Conservation (phyloP, 208 protist genomes). For the Leishmania martiniquensis region DNA sequence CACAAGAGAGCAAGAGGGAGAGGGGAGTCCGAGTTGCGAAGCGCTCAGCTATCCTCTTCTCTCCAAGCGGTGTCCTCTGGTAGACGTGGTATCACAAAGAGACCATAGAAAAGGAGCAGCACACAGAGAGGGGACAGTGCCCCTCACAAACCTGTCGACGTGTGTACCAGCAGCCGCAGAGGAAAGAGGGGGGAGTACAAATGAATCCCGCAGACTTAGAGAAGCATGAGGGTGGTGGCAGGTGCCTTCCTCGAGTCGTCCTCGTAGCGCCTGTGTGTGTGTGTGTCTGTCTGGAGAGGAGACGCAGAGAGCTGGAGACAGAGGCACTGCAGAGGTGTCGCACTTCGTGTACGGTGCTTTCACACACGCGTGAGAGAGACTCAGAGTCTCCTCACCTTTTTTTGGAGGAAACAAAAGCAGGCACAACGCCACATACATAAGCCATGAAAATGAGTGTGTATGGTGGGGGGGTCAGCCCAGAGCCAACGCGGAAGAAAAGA, state of each 20-base stretch:
- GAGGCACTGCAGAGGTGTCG: not conserved
- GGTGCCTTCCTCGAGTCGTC: not conserved
- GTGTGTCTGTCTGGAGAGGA: not conserved
- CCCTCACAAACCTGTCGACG: not conserved
- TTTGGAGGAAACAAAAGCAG: not conserved
- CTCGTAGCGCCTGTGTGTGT: too few species aligned
- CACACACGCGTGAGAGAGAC: not conserved
- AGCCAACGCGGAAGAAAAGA: not conserved
- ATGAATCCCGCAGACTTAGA: not conserved
- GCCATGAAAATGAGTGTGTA: not conserved
- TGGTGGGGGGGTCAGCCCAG: not conserved
- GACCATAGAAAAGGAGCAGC: too few species aligned
- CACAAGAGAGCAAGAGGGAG: not conserved
- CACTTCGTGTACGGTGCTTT: not conserved
- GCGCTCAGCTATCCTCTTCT: not conserved
- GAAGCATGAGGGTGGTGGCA: not conserved
- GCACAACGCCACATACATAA: not conserved
- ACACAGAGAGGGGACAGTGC: too few species aligned
- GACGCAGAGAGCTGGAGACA: not conserved
- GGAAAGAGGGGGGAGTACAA: not conserved
- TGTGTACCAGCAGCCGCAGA: not conserved
- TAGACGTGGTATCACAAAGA: too few species aligned
- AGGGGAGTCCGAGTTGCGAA: not conserved
- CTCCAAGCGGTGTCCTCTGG: not conserved
- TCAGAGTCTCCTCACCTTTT: not conserved